Base-by-base conservation (phyloP, 179 eudicot species). In the Silene vulgaris region DNA sequence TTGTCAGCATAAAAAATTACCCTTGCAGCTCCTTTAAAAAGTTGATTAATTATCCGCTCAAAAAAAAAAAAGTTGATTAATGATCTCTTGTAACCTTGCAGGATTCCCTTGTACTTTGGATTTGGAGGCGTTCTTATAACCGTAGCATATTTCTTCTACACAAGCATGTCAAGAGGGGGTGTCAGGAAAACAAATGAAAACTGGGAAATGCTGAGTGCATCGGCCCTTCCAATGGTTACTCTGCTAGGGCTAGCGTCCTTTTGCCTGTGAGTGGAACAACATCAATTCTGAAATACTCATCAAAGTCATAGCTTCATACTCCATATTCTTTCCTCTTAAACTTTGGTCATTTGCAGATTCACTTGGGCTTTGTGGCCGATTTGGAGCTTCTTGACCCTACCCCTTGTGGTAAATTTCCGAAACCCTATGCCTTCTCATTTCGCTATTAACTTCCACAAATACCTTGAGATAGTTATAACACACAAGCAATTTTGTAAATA, bases 361-460 rank as follows among this genome's bases (percentile, higher is more conserved):
- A 89, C 84, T 43, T 88, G 84, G 86, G 94, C 97, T 64, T 76
- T 92, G 84, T 92, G 97, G 97, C 97, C 96, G 65, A 91, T 92
- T 61, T 91, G 96, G 96, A 91, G 91, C 79, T 88, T 92, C 84
- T 86, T 92, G 80, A 88, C 94, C 65, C 83, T 92, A 50, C 97
- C 97, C 56, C 96, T 92, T 77, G 90, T 92, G 92, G 96, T 92
- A 86, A 35, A 65, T 72, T 70, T 68, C 66, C n/a, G 32, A 52
- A 52, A 16, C 21, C 26, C 65, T 19, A 35, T 23, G 65, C 45
- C 5, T 29, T 68, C n/a, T 72, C 62, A 12, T 1, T 37, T 76
- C 56, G 16, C 13, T 23, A 29, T 26, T 13, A 62, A 11, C 35
- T 52, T 52, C 59, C 17, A 52, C 48, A 8, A 40, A 40, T 40